Base-by-base conservation (phyloP, 1,284 basidiomycete genomes). In the Pyrrhoderma noxium region DNA sequence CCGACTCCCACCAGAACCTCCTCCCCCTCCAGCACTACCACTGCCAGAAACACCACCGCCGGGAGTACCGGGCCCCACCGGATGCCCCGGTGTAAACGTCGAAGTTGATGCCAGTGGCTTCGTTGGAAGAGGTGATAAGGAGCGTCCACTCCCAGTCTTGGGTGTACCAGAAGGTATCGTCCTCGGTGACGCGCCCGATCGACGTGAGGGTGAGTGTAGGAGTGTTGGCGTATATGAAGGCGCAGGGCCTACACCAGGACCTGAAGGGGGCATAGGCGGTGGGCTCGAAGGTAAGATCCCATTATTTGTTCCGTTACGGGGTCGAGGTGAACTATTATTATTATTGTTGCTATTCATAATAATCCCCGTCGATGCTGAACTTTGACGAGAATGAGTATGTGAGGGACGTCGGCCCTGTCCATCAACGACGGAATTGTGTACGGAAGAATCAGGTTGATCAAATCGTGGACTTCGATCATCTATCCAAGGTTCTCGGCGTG, bases 131-230 rank as follows among this genome's bases (percentile, higher is more conserved):
- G 53, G 38, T 3, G 53, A 50, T 8, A 45, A 49, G 3, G 49
- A 18, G 7, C 38, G 5, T n/a, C 21, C 9, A 22, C 40, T 13
- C 48, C 36, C 19, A 23, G 36, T 34, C n/a, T 47, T 31, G 7
- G 27, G 27, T 31, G 27, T 31, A 31, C 27, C 11, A 5, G 27
- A 31, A 31, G 27, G 27, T 11, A 31, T 31, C 5, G 27, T 31
- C 5, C 27, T 5, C 11, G 27, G 27, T 11, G 27, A 16, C 14
- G 53, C 49, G 14, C 31, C 37, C 9, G 43, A 49, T 14, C 45
- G 46, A 14, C 49, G 49, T 13, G 53, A 47, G 11, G 54, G 54
- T 8, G 54, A 56, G 19, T 56, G 46, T 21, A 56, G 27, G 31
- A 47, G 51, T n/a, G 23, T 21, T 18, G 53, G 45, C 9, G 45